Percentiles rank a stretch among this genome's conserved stretches.
phyloP scores from a whole-genome alignment of 2,329 filamentous ascomycete genomes.

The Alternaria ethzedia region DNA sequence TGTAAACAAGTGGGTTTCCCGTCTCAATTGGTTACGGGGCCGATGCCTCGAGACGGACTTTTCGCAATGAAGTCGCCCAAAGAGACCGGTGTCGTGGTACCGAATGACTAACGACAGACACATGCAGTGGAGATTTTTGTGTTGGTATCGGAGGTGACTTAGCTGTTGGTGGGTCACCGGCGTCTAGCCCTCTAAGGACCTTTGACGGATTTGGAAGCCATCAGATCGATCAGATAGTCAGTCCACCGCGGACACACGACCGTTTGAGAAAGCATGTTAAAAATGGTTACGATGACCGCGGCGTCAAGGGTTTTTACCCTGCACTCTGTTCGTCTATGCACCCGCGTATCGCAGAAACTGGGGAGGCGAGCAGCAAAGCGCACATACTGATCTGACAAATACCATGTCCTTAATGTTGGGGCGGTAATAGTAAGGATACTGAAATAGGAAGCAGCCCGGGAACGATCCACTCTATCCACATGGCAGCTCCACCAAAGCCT shows the following conservation, averaged over 20 bases:
- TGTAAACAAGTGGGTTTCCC: not conserved
- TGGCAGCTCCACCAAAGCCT: not conserved
- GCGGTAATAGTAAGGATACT: slow-evolving; percentile 1
- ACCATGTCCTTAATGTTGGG: not conserved
- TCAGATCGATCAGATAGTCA: not conserved
- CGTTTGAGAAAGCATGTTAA: not conserved
- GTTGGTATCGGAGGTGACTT: not conserved
- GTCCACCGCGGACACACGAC: not conserved
- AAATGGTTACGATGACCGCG: slow-evolving; percentile 1
- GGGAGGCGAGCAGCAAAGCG: slow-evolving; percentile 6
- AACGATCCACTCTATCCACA: not conserved
- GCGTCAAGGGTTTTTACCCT: not conserved
- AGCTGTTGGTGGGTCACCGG: not conserved
- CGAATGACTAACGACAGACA: not conserved
- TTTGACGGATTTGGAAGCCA: not conserved
- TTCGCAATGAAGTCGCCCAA: not conserved
- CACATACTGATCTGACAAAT: not conserved
- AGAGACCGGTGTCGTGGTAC: not conserved
- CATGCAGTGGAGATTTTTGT: not conserved
- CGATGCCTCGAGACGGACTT: not conserved
- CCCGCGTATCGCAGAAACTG: not conserved
- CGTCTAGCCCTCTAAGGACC: not conserved
- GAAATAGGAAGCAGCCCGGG: slow-evolving; percentile 8
- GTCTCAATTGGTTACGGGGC: not conserved
- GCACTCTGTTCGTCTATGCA: not conserved